Evolutionary conservation across 2,329 filamentous ascomycete species (phyloP), one percentile per base, ranked within the genome.

Genomic region (Leptographium radiaticola): DNA sequence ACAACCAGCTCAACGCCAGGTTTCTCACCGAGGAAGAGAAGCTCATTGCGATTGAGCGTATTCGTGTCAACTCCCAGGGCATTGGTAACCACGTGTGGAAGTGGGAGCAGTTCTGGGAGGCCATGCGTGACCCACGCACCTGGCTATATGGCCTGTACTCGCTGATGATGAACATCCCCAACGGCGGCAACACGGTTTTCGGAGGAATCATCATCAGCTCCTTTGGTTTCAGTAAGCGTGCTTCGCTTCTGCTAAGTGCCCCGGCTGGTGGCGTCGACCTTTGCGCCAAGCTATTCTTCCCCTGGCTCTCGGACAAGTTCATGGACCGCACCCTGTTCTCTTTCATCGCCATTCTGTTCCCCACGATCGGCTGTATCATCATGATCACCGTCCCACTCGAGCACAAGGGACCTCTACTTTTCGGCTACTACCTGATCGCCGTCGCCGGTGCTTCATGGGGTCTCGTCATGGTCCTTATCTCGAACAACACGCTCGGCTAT

Each of bases 1-100:
- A 81, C 61, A 75, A 74, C 0, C 80, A 77, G 0, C 69, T 76
- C 18, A 78, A 74, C 2, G 75, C 76, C 18, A 70, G 71, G 40
- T 75, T 75, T 6, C 70, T 82, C 49, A 72, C 64, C 10, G 66
- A 68, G 34, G 68, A 71, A 15, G 74, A 82, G 58, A 74, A 72
- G 49, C 69, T 73, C 12, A 68, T 80, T 51, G 76, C 76, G 43
- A 73, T 82, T 31, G 73, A 75, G 40, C 70, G 79, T 30, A 62
- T 82, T 49, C 68, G 75, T 2, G 70, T 70, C 36, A 80, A 81
- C 58, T 77, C 81, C 60, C 80, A 78, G 0, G 77, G 77, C 8
- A 70, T 80, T 4, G 77, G 76, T 57, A 77, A 75, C 55, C 64
- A 65, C 13, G 66, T 73, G 38, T 73, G 73, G 61, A 71, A 73